A percentile compares a stretch with the other conserved stretches of the same genome.
Conservation (phyloP, 1,284 basidiomycete species). For the Boletus smithii region DNA sequence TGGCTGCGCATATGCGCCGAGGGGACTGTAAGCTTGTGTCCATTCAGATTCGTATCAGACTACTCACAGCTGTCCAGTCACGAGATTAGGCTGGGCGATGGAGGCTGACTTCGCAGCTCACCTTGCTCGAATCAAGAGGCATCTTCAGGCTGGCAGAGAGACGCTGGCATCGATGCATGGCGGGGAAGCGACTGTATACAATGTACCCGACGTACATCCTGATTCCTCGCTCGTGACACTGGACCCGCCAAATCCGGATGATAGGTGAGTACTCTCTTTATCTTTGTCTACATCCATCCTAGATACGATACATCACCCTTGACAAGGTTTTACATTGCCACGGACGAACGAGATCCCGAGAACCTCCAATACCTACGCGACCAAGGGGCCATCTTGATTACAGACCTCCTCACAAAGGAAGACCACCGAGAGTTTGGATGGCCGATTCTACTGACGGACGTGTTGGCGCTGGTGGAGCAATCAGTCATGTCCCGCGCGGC, state of each 20-base stretch:
- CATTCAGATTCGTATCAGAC: not conserved
- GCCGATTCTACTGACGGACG: constrained; percentile 43
- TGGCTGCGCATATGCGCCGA: constrained; percentile 47
- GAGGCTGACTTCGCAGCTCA: constrained; percentile 35
- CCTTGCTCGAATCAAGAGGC: constrained; percentile 36
- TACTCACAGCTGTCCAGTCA: constrained; percentile 20
- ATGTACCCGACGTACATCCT: constrained; percentile 27
- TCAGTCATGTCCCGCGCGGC: constrained; percentile 36
- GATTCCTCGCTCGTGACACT: constrained; percentile 23
- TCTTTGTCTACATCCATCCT: not conserved
- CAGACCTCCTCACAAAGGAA: constrained; percentile 41
- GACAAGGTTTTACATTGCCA: constrained; percentile 45
- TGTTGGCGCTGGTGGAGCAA: constrained; percentile 46
- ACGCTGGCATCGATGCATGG: constrained; percentile 27
- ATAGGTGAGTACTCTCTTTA: constrained; percentile 18
- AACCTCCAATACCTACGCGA: constrained; percentile 36
- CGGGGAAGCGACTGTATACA: constrained; percentile 20
- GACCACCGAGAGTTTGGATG: constrained; percentile 42
- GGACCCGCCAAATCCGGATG: constrained; percentile 26
- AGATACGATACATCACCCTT: not conserved
- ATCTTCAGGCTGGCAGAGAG: constrained; percentile 33
- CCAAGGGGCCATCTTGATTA: constrained; percentile 40
- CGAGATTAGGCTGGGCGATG: constrained; percentile 36
- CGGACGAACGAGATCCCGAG: constrained; percentile 41
- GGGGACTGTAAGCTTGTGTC: constrained; percentile 40